A percentile compares a stretch with the other conserved stretches of the same genome.
These are phyloP conservation scores for Pholiota microspora DNA, from an alignment of 768 basidiomycete species.

Conservation along the genomic window DNA sequence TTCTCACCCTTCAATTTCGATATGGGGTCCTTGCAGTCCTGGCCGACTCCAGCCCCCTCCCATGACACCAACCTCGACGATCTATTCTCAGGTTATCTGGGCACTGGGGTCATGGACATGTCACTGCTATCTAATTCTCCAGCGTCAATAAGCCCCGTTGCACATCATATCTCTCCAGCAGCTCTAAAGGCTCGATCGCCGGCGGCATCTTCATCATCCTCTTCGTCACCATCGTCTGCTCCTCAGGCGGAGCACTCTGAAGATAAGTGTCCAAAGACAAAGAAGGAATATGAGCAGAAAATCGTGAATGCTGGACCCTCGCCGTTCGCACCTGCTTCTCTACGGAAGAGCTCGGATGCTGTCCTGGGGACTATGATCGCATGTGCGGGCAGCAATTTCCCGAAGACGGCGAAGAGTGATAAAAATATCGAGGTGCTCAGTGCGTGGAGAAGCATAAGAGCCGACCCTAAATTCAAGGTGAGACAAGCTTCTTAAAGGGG, in stretches of 20 bases:
- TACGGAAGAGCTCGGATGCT: slow-evolving; percentile 44
- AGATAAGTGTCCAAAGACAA: slow-evolving; percentile 51
- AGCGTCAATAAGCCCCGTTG: slow-evolving; percentile 53
- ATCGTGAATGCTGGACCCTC: slow-evolving; percentile 61
- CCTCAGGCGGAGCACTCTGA: slow-evolving; percentile 27
- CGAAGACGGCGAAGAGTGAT: slow-evolving; percentile 65
- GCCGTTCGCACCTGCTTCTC: slow-evolving; percentile 43
- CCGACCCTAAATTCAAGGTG: slow-evolving; percentile 77
- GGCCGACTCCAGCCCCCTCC: slow-evolving; percentile 34
- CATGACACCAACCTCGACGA: slow-evolving; percentile 46
- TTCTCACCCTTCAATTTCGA: slow-evolving; percentile 39
- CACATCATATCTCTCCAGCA: slow-evolving; percentile 38
- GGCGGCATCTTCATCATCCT: slow-evolving; percentile 31
- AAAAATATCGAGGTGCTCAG: slow-evolving; percentile 75
- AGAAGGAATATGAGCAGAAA: slow-evolving; percentile 42
- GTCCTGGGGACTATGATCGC: slow-evolving; percentile 52
- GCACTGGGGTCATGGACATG: slow-evolving; percentile 27
- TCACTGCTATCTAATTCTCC: slow-evolving; percentile 31
- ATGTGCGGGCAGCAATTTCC: slow-evolving; percentile 68
- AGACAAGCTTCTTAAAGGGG: too few relatives aligned
- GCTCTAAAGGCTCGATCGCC: slow-evolving; percentile 16
- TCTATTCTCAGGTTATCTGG: slow-evolving; percentile 39
- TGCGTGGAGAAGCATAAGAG: slow-evolving; percentile 77
- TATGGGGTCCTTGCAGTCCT: slow-evolving; percentile 43
- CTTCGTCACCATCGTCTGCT: slow-evolving; percentile 39